These are phyloP conservation scores for Solanum pinnatisectum DNA, from an alignment of 257 asterid genomes.

Conservation along the genomic window DNA sequence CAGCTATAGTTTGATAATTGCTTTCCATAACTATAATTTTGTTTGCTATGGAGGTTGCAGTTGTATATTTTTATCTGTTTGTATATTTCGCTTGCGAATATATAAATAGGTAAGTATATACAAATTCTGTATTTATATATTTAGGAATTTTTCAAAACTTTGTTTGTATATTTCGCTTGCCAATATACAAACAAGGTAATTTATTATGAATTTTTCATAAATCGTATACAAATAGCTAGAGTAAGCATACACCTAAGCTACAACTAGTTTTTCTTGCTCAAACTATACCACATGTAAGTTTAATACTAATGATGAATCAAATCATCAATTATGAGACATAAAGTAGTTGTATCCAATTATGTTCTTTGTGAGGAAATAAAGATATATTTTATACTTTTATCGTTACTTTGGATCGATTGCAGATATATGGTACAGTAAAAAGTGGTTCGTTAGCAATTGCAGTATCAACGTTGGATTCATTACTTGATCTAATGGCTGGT, in stretches of 20 bases:
- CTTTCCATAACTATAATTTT: too few relatives aligned
- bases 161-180: background rate
- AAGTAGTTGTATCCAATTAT: background rate
- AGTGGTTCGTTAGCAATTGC: conserved; percentile 75
- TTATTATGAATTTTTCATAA: background rate
- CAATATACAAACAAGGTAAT: background rate
- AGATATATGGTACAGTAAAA: conserved; percentile 50
- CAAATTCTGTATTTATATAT: too few relatives aligned
- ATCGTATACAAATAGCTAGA: background rate
- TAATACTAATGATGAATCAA: background rate
- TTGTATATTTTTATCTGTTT: background rate
- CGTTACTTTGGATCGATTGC: background rate
- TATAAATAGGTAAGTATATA: background rate
- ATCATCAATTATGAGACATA: background rate
- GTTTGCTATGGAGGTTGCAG: background rate
- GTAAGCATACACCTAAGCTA: background rate
- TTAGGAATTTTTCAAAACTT: too few relatives aligned
- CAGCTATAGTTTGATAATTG: background rate
- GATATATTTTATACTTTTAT: background rate
- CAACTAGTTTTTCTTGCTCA: background rate
- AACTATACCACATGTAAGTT: background rate
- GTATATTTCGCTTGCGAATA: too few relatives aligned
- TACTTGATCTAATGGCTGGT: conserved; percentile 72
- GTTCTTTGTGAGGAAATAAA: background rate
- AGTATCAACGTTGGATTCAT: conserved; percentile 60